Conservation (phyloP, 176 grass and related monocot genomes). For the Carex parvula region DNA sequence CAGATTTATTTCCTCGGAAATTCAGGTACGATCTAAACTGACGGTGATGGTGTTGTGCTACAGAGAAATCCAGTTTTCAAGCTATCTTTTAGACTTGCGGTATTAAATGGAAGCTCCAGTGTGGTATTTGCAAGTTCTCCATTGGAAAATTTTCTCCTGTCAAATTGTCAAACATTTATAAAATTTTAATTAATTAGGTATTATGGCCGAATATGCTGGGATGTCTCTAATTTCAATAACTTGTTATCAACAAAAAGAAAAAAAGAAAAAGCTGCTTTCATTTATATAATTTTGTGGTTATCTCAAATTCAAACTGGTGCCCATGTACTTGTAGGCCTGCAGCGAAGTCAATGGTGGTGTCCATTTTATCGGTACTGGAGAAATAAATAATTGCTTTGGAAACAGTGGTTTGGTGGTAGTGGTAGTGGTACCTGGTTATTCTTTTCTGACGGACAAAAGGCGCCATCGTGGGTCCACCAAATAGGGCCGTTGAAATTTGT, state of each 20-base stretch:
- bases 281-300: neutral
- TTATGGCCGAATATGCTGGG: neutral
- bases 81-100: neutral
- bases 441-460: neutral
- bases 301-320: neutral
- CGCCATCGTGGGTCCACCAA: neutral
- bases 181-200: neutral
- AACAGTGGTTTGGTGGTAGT: neutral
- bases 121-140: neutral
- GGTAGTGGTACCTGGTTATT: neutral
- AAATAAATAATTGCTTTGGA: neutral
- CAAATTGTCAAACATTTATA: too few species aligned
- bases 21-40: neutral
- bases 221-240: neutral
- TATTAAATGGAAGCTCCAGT: neutral
- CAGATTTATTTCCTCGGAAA: too few species aligned
- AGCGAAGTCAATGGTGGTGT: neutral
- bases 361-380: neutral
- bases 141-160: neutral
- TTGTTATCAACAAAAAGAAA: neutral
- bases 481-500: conserved; percentile 15
- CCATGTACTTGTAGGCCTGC: too few species aligned
- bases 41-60: neutral
- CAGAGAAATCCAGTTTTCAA: neutral
- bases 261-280: neutral